Evolutionary conservation across 2,329 filamentous ascomycete species (phyloP).

Genomic region (Scedosporium minutisporum): DNA sequence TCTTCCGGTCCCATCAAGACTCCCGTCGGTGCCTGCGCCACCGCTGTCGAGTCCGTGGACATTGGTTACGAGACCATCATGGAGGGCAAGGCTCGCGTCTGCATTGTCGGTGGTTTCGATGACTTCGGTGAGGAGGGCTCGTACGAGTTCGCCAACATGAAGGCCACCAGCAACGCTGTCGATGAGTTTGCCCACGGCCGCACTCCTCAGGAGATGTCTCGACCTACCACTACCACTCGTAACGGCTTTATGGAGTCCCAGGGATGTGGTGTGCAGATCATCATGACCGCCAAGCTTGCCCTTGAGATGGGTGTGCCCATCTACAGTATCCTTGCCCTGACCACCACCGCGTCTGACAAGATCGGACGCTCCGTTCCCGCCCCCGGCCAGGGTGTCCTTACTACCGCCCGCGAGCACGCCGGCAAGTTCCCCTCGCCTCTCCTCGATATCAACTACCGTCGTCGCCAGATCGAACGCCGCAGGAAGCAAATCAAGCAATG

Average conservation of each 20-base stretch:
- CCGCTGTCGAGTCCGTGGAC: constrained; percentile 92
- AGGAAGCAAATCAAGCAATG: constrained; percentile 92
- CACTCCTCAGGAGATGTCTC: constrained; percentile 94
- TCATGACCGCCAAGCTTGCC: constrained; percentile 94
- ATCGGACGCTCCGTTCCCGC: constrained; percentile 96
- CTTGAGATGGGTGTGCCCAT: constrained; percentile 98
- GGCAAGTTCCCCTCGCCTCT: constrained; percentile 92
- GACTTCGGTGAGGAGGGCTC: constrained; percentile 99
- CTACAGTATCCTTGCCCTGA: constrained; percentile 86
- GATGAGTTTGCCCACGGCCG: constrained; percentile 94
- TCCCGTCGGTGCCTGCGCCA: constrained; percentile 93
- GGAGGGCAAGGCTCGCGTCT: constrained; percentile 94
- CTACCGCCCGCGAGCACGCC: constrained; percentile 81
- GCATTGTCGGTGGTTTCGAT: constrained; percentile 97
- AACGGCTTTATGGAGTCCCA: constrained; percentile 99
- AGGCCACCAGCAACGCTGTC: constrained; percentile 94
- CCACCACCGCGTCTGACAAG: constrained; percentile 96
- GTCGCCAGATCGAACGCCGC: constrained; percentile 86
- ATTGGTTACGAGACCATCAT: constrained; percentile 98
- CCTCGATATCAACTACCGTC: constrained; percentile 94
- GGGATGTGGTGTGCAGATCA: constrained; percentile 93
- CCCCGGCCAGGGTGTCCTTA: constrained; percentile 92
- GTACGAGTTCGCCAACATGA: constrained; percentile 99
- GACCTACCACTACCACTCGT: constrained; percentile 90
- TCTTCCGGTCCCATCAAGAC: constrained; percentile 98